Conservation (phyloP, 805 yeast species). For the Lipomyces yamanashiensis region DNA sequence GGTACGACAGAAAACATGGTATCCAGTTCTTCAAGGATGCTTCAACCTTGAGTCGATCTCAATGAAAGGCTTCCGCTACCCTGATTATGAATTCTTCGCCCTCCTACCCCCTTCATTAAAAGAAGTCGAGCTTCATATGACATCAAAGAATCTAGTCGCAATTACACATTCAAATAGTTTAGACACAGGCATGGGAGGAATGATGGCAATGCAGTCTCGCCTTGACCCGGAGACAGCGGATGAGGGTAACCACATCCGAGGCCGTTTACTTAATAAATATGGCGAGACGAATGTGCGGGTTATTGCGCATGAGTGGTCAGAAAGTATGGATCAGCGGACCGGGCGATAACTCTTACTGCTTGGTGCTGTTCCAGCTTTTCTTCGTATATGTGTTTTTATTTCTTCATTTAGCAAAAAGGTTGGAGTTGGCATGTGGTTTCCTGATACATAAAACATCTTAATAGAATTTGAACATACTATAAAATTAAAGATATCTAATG, state of each 20-base stretch:
- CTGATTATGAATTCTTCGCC: constrained; percentile 30
- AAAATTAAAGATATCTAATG: constrained; percentile 9
- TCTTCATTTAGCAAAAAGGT: neutral
- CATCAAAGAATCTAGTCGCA: constrained; percentile 19
- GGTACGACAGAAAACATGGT: constrained; percentile 34
- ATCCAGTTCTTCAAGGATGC: constrained; percentile 26
- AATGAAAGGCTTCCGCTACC: constrained; percentile 33
- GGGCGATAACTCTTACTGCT: neutral
- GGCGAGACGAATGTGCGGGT: constrained; percentile 21
- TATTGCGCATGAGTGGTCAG: constrained; percentile 14
- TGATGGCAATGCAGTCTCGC: constrained; percentile 10
- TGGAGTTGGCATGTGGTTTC: neutral
- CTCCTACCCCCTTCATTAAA: constrained; percentile 18
- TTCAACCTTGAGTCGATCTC: constrained; percentile 15
- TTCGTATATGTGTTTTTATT: neutral
- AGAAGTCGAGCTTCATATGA: constrained; percentile 27
- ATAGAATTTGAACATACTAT: too few species aligned
- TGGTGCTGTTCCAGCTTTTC: neutral
- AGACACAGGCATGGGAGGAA: constrained; percentile 28
- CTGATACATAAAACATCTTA: too few species aligned
- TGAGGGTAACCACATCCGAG: constrained; percentile 4
- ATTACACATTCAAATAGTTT: constrained; percentile 11
- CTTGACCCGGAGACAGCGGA: neutral
- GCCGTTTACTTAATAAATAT: constrained; percentile 17
- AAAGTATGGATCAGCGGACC: constrained; percentile 6